These are phyloP conservation scores for Macrolepiota dolichaula DNA, from an alignment of 768 basidiomycete genomes.

Conservation along the genomic window DNA sequence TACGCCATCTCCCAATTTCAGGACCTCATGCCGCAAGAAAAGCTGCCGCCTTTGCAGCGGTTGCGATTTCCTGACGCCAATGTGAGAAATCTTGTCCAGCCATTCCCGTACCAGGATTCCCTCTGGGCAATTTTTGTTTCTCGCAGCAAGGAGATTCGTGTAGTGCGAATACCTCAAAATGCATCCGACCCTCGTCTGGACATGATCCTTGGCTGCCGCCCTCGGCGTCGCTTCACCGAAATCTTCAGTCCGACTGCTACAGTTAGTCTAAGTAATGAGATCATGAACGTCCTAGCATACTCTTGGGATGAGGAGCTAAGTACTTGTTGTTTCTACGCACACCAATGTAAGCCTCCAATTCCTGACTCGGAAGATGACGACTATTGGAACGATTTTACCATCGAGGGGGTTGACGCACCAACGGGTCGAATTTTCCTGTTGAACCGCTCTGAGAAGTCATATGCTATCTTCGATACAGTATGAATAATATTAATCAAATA, in stretches of 20 bases:
- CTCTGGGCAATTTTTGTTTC: not conserved
- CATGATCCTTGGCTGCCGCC: not conserved
- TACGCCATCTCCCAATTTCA: not conserved
- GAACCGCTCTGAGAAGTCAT: not conserved
- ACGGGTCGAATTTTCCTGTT: not conserved
- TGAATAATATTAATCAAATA: too few relatives aligned
- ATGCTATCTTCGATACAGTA: not conserved
- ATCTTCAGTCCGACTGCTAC: not conserved
- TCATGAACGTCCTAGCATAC: not conserved
- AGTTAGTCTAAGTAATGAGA: not conserved
- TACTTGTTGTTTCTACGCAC: not conserved
- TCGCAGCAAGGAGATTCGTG: not conserved
- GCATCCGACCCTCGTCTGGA: not conserved
- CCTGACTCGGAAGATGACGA: not conserved
- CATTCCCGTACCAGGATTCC: not conserved
- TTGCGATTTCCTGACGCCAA: not conserved
- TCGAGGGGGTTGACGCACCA: not conserved
- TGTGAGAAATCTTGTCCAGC: not conserved
- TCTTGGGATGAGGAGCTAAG: not conserved
- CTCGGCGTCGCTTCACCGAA: not conserved
- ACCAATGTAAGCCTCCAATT: not conserved
- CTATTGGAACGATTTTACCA: not conserved
- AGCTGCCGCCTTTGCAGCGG: not conserved
- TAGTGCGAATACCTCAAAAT: not conserved
- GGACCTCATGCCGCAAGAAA: not conserved